These are phyloP conservation scores for Anthracocystis panici-leucophaei DNA, from an alignment of 1,284 basidiomycete species.

Conservation along the genomic window DNA sequence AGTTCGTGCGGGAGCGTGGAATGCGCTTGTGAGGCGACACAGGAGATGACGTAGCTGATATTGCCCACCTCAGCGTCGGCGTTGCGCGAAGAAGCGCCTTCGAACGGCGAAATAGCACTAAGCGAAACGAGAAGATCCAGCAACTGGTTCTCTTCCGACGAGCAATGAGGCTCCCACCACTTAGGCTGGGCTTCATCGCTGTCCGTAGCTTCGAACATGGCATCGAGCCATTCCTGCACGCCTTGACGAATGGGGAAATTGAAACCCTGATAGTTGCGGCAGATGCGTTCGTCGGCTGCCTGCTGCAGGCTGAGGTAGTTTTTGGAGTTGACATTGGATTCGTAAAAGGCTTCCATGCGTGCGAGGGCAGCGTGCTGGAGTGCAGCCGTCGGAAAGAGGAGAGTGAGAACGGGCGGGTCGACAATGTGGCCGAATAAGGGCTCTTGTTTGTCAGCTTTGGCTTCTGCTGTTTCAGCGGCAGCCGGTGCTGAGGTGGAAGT, in stretches of 20 bases:
- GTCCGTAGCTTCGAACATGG: conserved; percentile 42
- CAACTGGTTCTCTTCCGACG: conserved; percentile 51
- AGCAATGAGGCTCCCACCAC: conserved; percentile 56
- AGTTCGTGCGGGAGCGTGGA: conserved; percentile 62
- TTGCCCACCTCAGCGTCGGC: neutral
- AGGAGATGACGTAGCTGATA: conserved; percentile 60
- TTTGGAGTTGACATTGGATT: conserved; percentile 42
- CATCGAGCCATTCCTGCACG: conserved; percentile 57
- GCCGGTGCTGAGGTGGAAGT: conserved; percentile 2
- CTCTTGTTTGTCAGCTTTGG: conserved; percentile 17
- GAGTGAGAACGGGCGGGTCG: conserved; percentile 54
- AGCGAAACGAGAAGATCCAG: conserved; percentile 43
- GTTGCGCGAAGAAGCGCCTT: conserved; percentile 27
- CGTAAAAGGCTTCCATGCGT: conserved; percentile 65
- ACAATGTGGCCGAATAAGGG: conserved; percentile 45
- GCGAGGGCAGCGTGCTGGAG: conserved; percentile 61
- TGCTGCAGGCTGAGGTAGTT: conserved; percentile 50
- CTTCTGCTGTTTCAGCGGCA: neutral
- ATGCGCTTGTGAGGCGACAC: conserved; percentile 47
- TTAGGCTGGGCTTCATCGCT: conserved; percentile 11
- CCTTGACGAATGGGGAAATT: conserved; percentile 56
- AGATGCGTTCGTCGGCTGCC: conserved; percentile 50
- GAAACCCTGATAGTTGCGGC: conserved; percentile 65
- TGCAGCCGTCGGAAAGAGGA: conserved; percentile 53
- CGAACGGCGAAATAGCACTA: conserved; percentile 21